Evolutionary conservation across 805 yeast species (phyloP).

Genomic region (Lipomyces sp.): DNA sequence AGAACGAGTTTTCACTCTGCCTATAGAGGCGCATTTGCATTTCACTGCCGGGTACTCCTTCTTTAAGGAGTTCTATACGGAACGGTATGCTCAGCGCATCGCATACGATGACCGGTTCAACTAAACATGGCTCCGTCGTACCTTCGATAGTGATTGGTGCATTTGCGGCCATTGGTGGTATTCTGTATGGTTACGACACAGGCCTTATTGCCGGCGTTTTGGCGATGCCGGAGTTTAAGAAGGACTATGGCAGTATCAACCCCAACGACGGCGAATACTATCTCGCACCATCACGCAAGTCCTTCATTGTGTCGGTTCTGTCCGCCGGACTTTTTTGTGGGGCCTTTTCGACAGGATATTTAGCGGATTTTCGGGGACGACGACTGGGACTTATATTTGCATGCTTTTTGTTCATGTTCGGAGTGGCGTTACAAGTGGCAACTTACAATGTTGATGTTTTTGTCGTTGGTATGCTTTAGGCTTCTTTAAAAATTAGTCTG

Average conservation of each 20-base stretch:
- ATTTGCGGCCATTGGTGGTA: constrained; percentile 88
- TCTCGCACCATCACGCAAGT: constrained; percentile 13
- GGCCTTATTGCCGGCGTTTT: constrained; percentile 76
- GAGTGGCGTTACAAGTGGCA: constrained; percentile 79
- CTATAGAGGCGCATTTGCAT: too few species aligned
- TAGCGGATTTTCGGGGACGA: constrained; percentile 19
- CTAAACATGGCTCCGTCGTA: constrained; percentile 11
- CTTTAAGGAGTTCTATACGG: too few species aligned
- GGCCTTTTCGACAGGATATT: constrained; percentile 17
- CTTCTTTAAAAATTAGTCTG: not conserved
- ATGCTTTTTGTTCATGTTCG: constrained; percentile 73
- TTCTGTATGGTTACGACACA: constrained; percentile 85
- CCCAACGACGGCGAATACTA: constrained; percentile 6
- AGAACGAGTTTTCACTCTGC: too few species aligned
- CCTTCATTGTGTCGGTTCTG: constrained; percentile 17
- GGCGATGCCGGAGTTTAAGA: constrained; percentile 51
- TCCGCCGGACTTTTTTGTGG: constrained; percentile 19
- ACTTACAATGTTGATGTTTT: constrained; percentile 75
- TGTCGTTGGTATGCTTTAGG: constrained; percentile 48
- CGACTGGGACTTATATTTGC: constrained; percentile 44
- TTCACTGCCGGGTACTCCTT: too few species aligned
- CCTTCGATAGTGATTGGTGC: constrained; percentile 66
- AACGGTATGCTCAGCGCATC: too few species aligned
- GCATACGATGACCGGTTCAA: not conserved
- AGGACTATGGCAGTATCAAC: constrained; percentile 14